Evolutionary conservation across 2,329 filamentous ascomycete genomes (phyloP).

Genomic region (Monosporascus sp.): DNA sequence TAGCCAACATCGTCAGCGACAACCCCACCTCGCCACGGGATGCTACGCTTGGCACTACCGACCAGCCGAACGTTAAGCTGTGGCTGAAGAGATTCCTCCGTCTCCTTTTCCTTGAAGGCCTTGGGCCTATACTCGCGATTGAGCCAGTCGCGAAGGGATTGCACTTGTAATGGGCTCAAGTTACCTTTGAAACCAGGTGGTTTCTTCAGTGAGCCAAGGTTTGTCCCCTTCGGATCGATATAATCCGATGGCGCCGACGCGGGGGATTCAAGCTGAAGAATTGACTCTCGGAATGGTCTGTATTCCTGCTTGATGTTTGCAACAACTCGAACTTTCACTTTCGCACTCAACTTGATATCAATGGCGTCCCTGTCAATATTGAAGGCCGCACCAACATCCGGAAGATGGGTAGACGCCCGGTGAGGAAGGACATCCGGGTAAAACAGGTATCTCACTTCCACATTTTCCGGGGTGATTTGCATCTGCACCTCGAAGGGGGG

Average conservation of each 20-base stretch:
- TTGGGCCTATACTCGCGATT: constrained; percentile 14
- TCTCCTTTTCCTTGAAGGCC: constrained; percentile 31
- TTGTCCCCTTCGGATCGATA: neutral
- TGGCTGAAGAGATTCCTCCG: constrained; percentile 31
- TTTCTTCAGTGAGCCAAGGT: neutral
- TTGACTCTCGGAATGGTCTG: neutral
- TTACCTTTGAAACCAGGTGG: neutral
- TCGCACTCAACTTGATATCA: neutral
- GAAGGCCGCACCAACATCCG: neutral
- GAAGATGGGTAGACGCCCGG: constrained; percentile 8
- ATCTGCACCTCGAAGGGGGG: constrained; percentile 7
- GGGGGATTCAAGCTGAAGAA: neutral
- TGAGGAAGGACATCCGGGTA: constrained; percentile 4
- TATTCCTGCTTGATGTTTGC: neutral
- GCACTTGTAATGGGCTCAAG: constrained; percentile 18
- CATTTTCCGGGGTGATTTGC: neutral
- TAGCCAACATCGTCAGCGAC: constrained; percentile 40
- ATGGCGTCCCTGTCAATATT: neutral
- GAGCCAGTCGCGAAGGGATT: constrained; percentile 29
- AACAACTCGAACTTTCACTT: neutral
- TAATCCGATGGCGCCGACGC: neutral
- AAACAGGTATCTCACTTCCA: constrained; percentile 8
- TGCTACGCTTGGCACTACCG: constrained; percentile 23
- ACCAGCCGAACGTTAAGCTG: constrained; percentile 29
- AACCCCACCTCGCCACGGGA: constrained; percentile 31